Evolutionary conservation across 306 rosid species (phyloP).

Genomic region (Medicago truncatula): MtrunA17r5.0-ANR NC_053049.1:6923001-6923500

Average conservation of each 20-base stretch:
- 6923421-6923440: not conserved
- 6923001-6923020: too few species aligned
- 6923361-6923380: not conserved
- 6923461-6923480: not conserved
- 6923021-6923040: too few species aligned
- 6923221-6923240: slow-evolving; percentile 41
- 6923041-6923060: too few species aligned
- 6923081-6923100: too few species aligned
- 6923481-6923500: too few species aligned
- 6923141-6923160: too few species aligned
- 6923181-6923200: too few species aligned
- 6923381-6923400: not conserved
- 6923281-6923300: slow-evolving; percentile 38
- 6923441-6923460: not conserved
- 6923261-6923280: slow-evolving; percentile 35
- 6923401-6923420: too few species aligned
- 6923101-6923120: too few species aligned
- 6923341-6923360: too few species aligned
- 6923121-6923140: too few species aligned
- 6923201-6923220: slow-evolving; percentile 2
- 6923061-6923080: too few species aligned
- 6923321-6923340: not conserved
- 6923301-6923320: not conserved
- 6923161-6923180: not conserved
- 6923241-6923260: slow-evolving; percentile 39